These are phyloP conservation scores for Trichoderma pleuroti DNA, from an alignment of 2,329 filamentous ascomycete genomes.

Conservation along the genomic window DNA sequence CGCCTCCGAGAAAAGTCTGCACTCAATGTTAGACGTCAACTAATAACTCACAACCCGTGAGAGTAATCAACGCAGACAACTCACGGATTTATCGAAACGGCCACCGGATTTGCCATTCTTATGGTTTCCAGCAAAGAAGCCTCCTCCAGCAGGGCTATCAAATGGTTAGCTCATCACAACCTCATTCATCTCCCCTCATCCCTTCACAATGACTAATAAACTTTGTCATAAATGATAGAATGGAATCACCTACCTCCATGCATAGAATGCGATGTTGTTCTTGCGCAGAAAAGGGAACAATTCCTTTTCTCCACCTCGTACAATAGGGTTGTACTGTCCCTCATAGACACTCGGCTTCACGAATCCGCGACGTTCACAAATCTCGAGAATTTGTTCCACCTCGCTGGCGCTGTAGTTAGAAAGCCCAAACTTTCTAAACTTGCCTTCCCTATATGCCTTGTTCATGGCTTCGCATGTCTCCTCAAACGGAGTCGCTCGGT, in stretches of 20 bases:
- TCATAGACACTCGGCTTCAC: conserved; percentile 45
- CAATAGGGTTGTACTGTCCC: conserved; percentile 46
- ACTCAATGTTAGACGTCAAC: not conserved
- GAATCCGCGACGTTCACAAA: conserved; percentile 41
- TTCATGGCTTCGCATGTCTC: conserved; percentile 12
- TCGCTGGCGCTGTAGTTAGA: conserved; percentile 45
- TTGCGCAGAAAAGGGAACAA: conserved; percentile 42
- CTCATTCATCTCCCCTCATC: not conserved
- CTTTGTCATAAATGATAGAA: not conserved
- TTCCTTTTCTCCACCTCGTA: conserved; percentile 39
- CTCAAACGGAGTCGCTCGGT: conserved; percentile 9
- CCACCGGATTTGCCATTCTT: not conserved
- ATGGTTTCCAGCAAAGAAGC: conserved; percentile 12
- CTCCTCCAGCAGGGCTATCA: conserved; percentile 2
- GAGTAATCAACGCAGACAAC: not conserved
- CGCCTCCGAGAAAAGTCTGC: not conserved
- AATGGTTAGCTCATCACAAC: not conserved
- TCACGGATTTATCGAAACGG: conserved; percentile 6
- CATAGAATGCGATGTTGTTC: conserved; percentile 42
- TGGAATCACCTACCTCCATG: conserved; percentile 31
- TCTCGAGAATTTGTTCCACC: conserved; percentile 40
- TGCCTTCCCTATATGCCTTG: conserved; percentile 43
- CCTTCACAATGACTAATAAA: too few relatives aligned
- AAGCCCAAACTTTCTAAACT: conserved; percentile 60
- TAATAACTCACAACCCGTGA: not conserved